Base-by-base conservation (phyloP, 2,329 filamentous ascomycete species). In the Cladosporium sp. region DNA sequence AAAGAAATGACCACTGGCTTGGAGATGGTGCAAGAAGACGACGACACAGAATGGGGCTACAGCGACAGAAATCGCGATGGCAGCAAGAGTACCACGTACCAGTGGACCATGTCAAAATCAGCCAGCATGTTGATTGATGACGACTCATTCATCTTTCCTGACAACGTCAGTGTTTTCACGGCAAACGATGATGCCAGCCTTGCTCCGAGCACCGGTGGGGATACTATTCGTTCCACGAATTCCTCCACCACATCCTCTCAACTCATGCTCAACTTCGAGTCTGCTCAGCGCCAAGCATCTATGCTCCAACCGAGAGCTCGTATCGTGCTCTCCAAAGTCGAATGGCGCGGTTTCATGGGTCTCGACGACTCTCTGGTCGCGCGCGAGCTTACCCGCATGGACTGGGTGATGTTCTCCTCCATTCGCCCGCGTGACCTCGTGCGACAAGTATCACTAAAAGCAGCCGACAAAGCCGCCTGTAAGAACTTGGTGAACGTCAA, bases 381-480 rank as follows among this genome's bases (percentile, higher is more conserved):
- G 13, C 84, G 86, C 53, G 93, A 98, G 68, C 79, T 98, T 62
- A 97, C 93, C 3, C 80, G 92, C 53, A 95, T 98, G 49, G 93
- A 98, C 70, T 97, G 92, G 92, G 84, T 94, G 67, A 93, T 97
- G 86, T 97, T 96, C 68, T 94, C 88, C 46, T 91, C 90, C 1
- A 95, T 97, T 54, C 84, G 89, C 20, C 87, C 95, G 49, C 87
- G 93, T 52, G 93, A 98, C 69, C 82, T 97, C 42, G 86, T 97
- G 36, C 86, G 93, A 4, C 88, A 96, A 64, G 91, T 96, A 56
- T 93, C 85, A 62, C 73, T 96, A 40, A 55, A 55, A 9, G 49
- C 55, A 13, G 52, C 55, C 7, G 87, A 87, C 67, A 85, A 87
- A 62, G 57, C 58, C 6, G 39, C 43, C 2, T 67, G 61, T 57